Base-by-base conservation (phyloP, 2,329 filamentous ascomycete genomes). In the Beauveria sp. region DNA sequence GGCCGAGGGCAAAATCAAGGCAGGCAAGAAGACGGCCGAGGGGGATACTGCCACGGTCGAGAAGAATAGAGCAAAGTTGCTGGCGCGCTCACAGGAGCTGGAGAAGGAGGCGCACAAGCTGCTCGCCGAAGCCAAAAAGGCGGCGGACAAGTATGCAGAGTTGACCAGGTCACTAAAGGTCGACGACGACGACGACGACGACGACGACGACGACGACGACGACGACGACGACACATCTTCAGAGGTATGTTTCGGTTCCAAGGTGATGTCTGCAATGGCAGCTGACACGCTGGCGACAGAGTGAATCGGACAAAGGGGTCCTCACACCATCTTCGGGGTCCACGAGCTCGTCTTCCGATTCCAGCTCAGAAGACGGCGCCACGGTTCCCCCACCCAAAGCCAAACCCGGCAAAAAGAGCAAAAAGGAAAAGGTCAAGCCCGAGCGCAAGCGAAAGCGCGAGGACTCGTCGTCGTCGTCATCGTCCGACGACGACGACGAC, bases 21-120 rank as follows among this genome's bases (percentile, higher is more conserved):
- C 76, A 65, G 65, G 69, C 8, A 75, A 77, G 63, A 43, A n/a
- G 22, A 5, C n/a, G 10, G 10, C 8, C n/a, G 24, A 22, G 3
- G 28, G 55, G 14, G 45, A 54, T 12, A 49, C 22, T 18, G 43
- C 28, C 22, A 61, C 43, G 59, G 7, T 61, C 18, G 75, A 77
- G 64, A 78, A 76, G 71, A 73, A 70, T 53, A 73, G 72, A 45
- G 67, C 70, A 55, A 74, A 73, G 22, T 65, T 79, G 55, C 70
- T 75, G 26, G 64, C 64, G n/a, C 74, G 75, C 31, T 74, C 75
- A 38, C 72, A 77, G 28, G 75, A 75, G 67, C 71, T 79, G 42
- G 74, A 79, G 67, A 67, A 66, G 3, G 70, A 79, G 67, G 76
- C 74, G 2, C 65, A 69, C 24, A 75, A 76, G 69, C 63, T 82